Conservation (phyloP, 805 yeast genomes). For the Zygosaccharomyces rouxii region DNA sequence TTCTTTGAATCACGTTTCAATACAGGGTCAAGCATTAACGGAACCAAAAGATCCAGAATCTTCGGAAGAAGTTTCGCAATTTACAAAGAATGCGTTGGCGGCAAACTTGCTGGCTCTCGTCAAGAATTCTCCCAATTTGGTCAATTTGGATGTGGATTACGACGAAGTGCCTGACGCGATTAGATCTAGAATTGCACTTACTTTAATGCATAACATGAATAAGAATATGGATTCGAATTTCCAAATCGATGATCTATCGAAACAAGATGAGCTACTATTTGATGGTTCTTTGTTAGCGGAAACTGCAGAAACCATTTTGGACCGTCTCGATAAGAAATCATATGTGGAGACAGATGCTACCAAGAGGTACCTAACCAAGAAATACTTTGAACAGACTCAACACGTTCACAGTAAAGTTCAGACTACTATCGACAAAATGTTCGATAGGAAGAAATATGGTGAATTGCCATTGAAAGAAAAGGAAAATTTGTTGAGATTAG, state of each 20-base stretch:
- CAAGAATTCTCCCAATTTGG: constrained; percentile 59
- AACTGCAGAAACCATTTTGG: constrained; percentile 63
- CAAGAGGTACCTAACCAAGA: constrained; percentile 37
- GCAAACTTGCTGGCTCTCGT: constrained; percentile 67
- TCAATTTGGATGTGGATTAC: constrained; percentile 64
- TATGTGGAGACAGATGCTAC: constrained; percentile 38
- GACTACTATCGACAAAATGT: constrained; percentile 50
- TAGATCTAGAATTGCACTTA: constrained; percentile 69
- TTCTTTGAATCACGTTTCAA: constrained; percentile 61
- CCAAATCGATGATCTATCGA: constrained; percentile 33
- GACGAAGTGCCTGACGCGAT: constrained; percentile 56
- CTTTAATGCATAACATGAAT: constrained; percentile 81
- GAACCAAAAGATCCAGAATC: not conserved
- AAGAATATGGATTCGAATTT: constrained; percentile 40
- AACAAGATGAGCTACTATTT: constrained; percentile 59
- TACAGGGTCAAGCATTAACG: constrained; percentile 52
- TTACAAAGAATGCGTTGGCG: constrained; percentile 52
- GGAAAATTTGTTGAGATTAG: constrained; percentile 65
- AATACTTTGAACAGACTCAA: constrained; percentile 41
- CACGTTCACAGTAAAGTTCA: constrained; percentile 39
- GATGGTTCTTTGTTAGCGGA: constrained; percentile 73
- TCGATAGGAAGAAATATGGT: constrained; percentile 51
- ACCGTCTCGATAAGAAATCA: constrained; percentile 33
- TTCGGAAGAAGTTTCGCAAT: constrained; percentile 3
- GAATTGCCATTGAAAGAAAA: constrained; percentile 63